Conservation (phyloP, 352 stramenopile genomes). For the Pythium dissotocum region DNA sequence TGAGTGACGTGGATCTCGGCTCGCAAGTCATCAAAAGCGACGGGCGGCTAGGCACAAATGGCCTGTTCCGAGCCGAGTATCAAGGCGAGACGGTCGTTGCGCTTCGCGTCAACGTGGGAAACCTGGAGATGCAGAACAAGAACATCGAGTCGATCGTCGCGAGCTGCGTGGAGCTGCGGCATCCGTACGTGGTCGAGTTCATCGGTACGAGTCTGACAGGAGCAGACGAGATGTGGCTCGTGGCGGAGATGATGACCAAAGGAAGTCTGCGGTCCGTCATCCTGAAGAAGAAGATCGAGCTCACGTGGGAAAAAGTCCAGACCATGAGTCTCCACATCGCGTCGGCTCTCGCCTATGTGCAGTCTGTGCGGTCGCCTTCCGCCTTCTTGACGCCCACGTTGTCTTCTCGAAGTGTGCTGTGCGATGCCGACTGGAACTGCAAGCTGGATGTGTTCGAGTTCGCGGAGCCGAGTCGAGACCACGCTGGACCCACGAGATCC, state of each 20-base stretch:
- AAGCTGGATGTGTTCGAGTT: slow-evolving; percentile 84
- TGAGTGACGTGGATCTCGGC: slow-evolving; percentile 22
- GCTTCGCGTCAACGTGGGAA: slow-evolving; percentile 41
- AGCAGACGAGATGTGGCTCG: slow-evolving; percentile 63
- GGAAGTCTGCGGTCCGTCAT: slow-evolving; percentile 63
- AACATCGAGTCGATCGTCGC: slow-evolving; percentile 49
- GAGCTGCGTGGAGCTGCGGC: slow-evolving; percentile 60
- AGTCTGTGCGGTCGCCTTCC: slow-evolving; percentile 32
- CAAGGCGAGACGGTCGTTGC: slow-evolving; percentile 38
- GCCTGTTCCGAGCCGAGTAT: slow-evolving; percentile 39
- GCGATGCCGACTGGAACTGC: slow-evolving; percentile 54
- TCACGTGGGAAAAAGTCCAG: slow-evolving; percentile 54
- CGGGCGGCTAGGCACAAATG: slow-evolving; percentile 19
- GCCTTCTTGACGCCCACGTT: slow-evolving; percentile 47
- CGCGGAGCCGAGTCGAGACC: slow-evolving; percentile 45
- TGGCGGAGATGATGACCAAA: slow-evolving; percentile 78
- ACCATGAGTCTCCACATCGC: slow-evolving; percentile 57
- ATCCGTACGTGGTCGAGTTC: slow-evolving; percentile 71
- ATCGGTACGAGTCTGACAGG: slow-evolving; percentile 57
- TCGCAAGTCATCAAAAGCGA: slow-evolving; percentile 6
- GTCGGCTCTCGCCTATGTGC: slow-evolving; percentile 50
- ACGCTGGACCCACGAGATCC: slow-evolving; percentile 39
- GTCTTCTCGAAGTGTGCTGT: slow-evolving; percentile 60
- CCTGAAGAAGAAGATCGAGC: slow-evolving; percentile 41
- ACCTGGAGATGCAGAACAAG: slow-evolving; percentile 26